Evolutionary conservation across 768 basidiomycete genomes (phyloP).

Genomic region (Strobilomyces confusus): DNA sequence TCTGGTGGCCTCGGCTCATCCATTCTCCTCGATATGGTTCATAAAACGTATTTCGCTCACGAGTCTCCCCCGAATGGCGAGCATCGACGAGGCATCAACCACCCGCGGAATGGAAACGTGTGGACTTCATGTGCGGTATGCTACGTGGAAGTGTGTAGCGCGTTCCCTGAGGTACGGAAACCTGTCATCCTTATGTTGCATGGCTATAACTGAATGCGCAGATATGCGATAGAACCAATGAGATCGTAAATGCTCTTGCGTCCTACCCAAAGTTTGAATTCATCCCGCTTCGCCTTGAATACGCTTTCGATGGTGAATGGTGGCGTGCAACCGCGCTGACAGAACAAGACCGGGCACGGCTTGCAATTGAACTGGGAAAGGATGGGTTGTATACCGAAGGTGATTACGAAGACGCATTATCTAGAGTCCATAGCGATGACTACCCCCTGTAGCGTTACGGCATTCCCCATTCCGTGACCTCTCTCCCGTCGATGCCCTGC

Average conservation of each 20-base stretch:
- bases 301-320: conserved; percentile 70
- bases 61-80: conserved; percentile 26
- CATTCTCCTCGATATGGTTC: conserved; percentile 64
- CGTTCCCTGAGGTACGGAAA: conserved; percentile 54
- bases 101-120: conserved; percentile 58
- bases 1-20: conserved; percentile 82
- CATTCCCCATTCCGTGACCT: conserved; percentile 8
- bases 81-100: conserved; percentile 53
- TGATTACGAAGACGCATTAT: neutral
- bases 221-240: conserved; percentile 54
- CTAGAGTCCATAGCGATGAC: neutral
- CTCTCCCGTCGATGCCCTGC: conserved; percentile 34
- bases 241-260: conserved; percentile 43
- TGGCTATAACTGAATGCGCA: conserved; percentile 26
- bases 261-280: conserved; percentile 54
- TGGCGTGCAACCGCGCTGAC: conserved; percentile 49
- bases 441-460: conserved; percentile 18
- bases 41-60: conserved; percentile 50
- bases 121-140: conserved; percentile 63
- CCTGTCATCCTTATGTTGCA: neutral
- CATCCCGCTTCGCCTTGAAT: conserved; percentile 61
- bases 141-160: conserved; percentile 66
- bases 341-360: conserved; percentile 16
- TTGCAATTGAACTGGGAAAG: conserved; percentile 47
- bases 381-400: conserved; percentile 45